Evolutionary conservation across 345 rosid species (phyloP), one percentile per base, ranked within the genome.

Genomic region (Boechera retrofracta): DNA sequence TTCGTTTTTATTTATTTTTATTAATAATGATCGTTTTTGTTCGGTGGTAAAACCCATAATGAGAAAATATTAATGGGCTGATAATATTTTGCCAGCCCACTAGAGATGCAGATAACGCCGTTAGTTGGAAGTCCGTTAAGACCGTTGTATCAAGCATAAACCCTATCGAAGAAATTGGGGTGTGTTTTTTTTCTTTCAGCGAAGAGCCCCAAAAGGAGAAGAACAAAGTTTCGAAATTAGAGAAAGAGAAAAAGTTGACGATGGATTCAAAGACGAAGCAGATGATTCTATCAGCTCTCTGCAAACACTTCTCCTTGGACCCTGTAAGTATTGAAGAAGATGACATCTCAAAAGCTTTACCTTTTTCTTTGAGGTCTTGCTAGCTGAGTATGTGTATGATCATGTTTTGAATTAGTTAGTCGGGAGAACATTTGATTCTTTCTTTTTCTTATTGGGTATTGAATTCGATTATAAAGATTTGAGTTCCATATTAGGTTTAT

Each of bases 301-400:
- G 87, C 81, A 83, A 88, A 60, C 87, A 86, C 67, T 75, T 93
- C 63, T 80, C 86, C 26, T 44, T 86, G 36, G 82, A 84, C 36
- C 81, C 88, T 57, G 98, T 93, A 77, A 85, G 89, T 49, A 39
- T 39, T 62, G 41, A 52, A 64, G 51, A 31, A 18, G 13, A 44
- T 73, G 10, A 1, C 58, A 39, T 51, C 47, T 64, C 58, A 41
- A 5, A 78, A 65, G 21, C 42, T 70, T 56, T 18, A 26, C 2
- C 44, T 52, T 53, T 15, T 28, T 55, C 49, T 55, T 47, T 16
- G 3, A 5, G 35, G 9, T 51, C 16, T 16, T 77, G 51, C n/a
- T 60, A 32, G 77, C 55, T 66, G 62, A 57, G 61, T 31, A 35
- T 75, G 44, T 62, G 63, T 24, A 10, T 47, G 16, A 10, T 68